Evolutionary conservation across 1,139 yeast species (phyloP), one percentile per base, ranked within the genome.

Genomic region (Debaryomyces psychrophilus): DNA sequence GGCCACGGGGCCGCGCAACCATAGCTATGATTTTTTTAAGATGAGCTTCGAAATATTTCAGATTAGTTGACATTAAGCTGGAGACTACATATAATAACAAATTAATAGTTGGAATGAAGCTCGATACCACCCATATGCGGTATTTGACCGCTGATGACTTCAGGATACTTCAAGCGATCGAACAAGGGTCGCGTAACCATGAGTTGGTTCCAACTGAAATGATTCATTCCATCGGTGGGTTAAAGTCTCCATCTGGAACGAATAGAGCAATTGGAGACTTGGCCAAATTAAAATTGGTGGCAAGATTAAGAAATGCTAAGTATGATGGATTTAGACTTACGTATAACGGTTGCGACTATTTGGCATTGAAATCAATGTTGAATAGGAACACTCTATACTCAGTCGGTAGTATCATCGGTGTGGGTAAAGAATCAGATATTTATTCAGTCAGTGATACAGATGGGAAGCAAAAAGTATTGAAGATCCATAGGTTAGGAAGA

Each of bases 351-450:
- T 88, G 83, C 64, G 99, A 93, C 65, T 93, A 88, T 60, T 75
- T 95, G 53, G 98, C 98, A 0, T 73, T 93, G 54, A 89, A 86
- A 62, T 79, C 96, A 4, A 81, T 93, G 82, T 68, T 83, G 56
- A 87, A 85, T 59, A 77, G 92, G 55, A 82, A 85, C 41, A 76
- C 90, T 0, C 65, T 93, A 8, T 84, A 85, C 57, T 86, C 95
- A 2, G 81, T 93, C 9, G 98, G 97, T 14, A 78, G 85, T 37
- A 89, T 87, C 20, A 90, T 93, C 57, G 99, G 99, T 47, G 96
- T 95, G 43, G 99, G 99, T 59, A 93, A 93, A 64, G 99, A 93
- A 65, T 90, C 97, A 3, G 99, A 93, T 68, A 92, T 93, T 58
- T 90, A 86, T 64, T 79, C 93, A n/a, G 92, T 88, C 1, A 84